Percentiles rank a stretch among this genome's conserved stretches.
Conservation (phyloP, 306 rosid genomes). For the Rosa chinensis region DNA sequence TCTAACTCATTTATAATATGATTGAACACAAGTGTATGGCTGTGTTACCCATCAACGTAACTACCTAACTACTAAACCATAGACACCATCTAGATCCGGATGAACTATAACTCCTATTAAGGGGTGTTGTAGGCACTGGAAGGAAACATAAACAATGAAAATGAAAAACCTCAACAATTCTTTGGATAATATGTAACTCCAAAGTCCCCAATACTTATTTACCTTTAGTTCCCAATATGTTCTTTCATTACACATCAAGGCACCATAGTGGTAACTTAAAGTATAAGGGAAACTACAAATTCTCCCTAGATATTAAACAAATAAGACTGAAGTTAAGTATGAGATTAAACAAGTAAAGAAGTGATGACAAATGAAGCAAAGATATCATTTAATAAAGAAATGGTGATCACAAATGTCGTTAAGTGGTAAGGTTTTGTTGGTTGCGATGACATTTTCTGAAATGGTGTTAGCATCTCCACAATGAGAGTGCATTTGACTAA, state of each 20-base stretch:
- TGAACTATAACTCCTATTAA: not conserved
- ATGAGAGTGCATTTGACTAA: constrained; percentile 14
- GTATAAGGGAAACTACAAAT: not conserved
- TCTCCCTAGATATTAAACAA: not conserved
- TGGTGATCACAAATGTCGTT: not conserved
- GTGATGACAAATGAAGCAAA: constrained; percentile 14
- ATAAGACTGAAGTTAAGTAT: not conserved
- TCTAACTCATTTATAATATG: not conserved
- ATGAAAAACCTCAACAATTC: not conserved
- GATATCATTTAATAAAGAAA: constrained; percentile 4
- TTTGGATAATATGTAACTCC: not conserved
- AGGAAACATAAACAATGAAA: not conserved
- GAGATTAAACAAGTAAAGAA: not conserved
- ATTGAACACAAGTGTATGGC: too few relatives aligned
- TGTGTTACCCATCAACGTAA: too few relatives aligned
- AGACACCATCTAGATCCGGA: not conserved
- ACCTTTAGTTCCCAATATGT: not conserved
- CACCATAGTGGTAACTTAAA: not conserved
- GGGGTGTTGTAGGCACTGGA: not conserved
- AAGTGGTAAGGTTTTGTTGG: constrained; percentile 8
- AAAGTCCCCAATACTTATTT: not conserved
- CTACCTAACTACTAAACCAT: not conserved
- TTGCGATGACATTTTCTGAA: constrained; percentile 16
- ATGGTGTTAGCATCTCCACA: constrained; percentile 11
- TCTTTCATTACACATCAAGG: not conserved